Evolutionary conservation across 1,139 yeast species (phyloP).

Genomic region (Kluyveromyces sp.): DNA sequence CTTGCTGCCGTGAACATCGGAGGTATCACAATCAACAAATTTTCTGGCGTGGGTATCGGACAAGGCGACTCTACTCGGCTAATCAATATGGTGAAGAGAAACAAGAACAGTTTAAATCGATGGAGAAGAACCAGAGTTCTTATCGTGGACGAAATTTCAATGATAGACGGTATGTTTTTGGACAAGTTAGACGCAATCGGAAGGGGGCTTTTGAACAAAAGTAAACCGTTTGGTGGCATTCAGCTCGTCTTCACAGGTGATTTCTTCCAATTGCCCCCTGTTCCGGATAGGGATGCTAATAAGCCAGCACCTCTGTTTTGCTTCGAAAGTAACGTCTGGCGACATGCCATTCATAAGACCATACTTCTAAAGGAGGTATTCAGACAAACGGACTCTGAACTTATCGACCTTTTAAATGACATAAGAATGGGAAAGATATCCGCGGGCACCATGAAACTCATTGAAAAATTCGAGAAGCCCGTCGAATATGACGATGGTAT

Average conservation of each 20-base stretch:
- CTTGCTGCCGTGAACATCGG: conserved; percentile 84
- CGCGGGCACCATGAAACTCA: conserved; percentile 39
- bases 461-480: conserved; percentile 44
- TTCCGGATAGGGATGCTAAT: conserved; percentile 35
- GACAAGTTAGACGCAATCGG: conserved; percentile 62
- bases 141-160: conserved; percentile 75
- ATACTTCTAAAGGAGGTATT: conserved; percentile 58
- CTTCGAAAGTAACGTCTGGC: conserved; percentile 57
- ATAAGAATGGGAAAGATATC: conserved; percentile 60
- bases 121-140: conserved; percentile 62
- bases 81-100: conserved; percentile 41
- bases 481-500: conserved; percentile 65
- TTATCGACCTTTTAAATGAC: conserved; percentile 68
- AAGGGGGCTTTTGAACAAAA: conserved; percentile 40
- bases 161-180: conserved; percentile 66
- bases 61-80: conserved; percentile 41
- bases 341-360: conserved; percentile 44
- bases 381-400: conserved; percentile 59
- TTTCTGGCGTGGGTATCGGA: conserved; percentile 75
- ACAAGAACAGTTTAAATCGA: conserved; percentile 39
- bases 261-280: conserved; percentile 83
- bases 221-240: conserved; percentile 70
- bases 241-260: conserved; percentile 77
- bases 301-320: conserved; percentile 40
- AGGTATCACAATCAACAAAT: conserved; percentile 73